These are phyloP conservation scores for Corymbia citriodora DNA, from an alignment of 441 rosid genomes.

Conservation along the genomic window DNA sequence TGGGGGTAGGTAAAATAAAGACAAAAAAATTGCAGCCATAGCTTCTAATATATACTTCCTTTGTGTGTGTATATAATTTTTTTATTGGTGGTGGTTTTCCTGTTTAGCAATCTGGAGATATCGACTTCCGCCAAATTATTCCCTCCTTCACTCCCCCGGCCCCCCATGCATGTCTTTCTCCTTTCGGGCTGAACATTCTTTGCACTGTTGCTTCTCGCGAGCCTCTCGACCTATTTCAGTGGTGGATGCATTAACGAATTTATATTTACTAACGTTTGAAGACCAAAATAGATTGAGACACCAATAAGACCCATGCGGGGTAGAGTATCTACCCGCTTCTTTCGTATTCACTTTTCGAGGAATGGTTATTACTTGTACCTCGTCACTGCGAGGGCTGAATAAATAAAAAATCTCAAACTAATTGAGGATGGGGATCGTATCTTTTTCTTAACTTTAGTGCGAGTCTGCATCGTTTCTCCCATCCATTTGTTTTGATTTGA, in stretches of 20 bases:
- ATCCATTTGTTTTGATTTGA: too few species aligned
- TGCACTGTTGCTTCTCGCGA: accelerated
- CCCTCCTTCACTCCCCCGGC: not conserved
- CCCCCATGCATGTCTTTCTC: not conserved
- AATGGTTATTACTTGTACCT: too few species aligned
- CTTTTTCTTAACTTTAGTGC: accelerated
- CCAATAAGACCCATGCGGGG: accelerated
- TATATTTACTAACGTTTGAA: not conserved
- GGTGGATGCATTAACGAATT: accelerated
- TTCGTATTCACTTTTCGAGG: accelerated
- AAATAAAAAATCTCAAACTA: too few species aligned
- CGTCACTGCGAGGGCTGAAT: accelerated
- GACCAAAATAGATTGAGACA: not conserved
- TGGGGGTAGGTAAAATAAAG: too few species aligned
- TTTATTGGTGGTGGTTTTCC: too few species aligned
- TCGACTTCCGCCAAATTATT: not conserved
- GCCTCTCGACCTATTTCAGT: not conserved
- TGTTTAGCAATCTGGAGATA: accelerated
- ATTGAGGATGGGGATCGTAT: accelerated
- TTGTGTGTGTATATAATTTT: too few species aligned
- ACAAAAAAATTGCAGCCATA: too few species aligned
- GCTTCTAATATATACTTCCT: too few species aligned
- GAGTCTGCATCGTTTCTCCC: too few species aligned
- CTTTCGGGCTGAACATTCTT: too few species aligned
- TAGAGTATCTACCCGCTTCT: not conserved